These are phyloP conservation scores for Flaveria floridana DNA, from an alignment of 140 eudicot genomes.

Conservation along the genomic window DNA sequence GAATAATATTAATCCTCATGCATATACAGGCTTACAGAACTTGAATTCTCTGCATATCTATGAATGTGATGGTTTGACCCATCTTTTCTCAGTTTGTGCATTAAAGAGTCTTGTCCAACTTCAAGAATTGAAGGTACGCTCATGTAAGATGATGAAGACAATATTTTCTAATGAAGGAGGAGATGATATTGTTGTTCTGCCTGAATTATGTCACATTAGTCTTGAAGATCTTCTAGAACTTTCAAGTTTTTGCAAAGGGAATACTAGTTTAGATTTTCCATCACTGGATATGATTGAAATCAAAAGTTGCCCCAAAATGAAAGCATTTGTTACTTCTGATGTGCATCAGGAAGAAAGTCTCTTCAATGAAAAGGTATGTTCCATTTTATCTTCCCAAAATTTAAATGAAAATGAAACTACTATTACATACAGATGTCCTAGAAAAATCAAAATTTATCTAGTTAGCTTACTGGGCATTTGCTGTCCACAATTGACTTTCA, in stretches of 20 bases:
- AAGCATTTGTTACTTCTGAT: conserved; percentile 33
- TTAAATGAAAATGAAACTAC: not conserved
- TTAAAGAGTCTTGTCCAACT: conserved; percentile 44
- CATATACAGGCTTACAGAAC: conserved; percentile 37
- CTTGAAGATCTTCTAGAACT: conserved; percentile 45
- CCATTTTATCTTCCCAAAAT: conserved; percentile 3
- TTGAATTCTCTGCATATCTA: conserved; percentile 41
- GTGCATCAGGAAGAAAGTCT: conserved; percentile 33
- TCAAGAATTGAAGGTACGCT: conserved; percentile 41
- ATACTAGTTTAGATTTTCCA: conserved; percentile 33
- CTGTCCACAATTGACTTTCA: not conserved
- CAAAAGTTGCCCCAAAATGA: conserved; percentile 38
- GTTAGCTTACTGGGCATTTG: not conserved
- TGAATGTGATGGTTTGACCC: conserved; percentile 40
- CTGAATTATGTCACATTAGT: conserved; percentile 34
- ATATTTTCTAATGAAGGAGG: conserved; percentile 36
- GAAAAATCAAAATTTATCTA: not conserved
- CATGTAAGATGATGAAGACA: conserved; percentile 41
- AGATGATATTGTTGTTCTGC: conserved; percentile 31
- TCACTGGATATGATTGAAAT: conserved; percentile 36
- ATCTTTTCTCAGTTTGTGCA: conserved; percentile 40
- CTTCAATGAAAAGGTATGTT: conserved; percentile 44
- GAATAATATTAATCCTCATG: conserved; percentile 25
- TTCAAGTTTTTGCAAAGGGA: conserved; percentile 30
- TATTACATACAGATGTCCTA: not conserved